Evolutionary conservation across 768 basidiomycete species (phyloP).

Genomic region (Pleurotus platypus): DNA sequence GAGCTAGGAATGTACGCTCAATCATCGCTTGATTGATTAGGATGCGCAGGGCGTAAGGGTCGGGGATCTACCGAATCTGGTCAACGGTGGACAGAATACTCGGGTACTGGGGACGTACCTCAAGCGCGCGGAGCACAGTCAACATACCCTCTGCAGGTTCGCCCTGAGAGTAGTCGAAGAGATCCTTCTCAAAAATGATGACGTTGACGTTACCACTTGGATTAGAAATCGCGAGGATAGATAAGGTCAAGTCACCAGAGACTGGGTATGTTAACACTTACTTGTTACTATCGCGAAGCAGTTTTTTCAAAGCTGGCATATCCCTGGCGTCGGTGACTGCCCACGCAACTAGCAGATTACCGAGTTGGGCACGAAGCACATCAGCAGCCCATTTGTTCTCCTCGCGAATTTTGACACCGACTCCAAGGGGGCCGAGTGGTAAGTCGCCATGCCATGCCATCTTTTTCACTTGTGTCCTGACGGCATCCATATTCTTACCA

Average conservation of each 20-base stretch:
- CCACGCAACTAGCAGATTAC: conserved; percentile 57
- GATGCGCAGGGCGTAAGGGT: conserved; percentile 73
- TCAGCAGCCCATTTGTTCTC: conserved; percentile 51
- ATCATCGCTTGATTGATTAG: conserved; percentile 74
- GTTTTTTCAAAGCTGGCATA: conserved; percentile 44
- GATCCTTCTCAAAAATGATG: conserved; percentile 64
- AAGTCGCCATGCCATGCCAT: conserved; percentile 60
- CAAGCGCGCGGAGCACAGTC: conserved; percentile 80
- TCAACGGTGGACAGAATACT: neutral
- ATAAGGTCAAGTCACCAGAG: neutral
- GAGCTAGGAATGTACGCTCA: conserved; percentile 68
- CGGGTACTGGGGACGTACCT: conserved; percentile 41
- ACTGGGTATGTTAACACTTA: conserved; percentile 33
- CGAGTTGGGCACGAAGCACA: conserved; percentile 63
- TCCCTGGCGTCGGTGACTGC: conserved; percentile 74
- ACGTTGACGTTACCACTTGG: conserved; percentile 46
- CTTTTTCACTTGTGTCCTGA: conserved; percentile 49
- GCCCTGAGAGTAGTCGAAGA: conserved; percentile 77
- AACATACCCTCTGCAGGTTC: conserved; percentile 61
- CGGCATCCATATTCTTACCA: conserved; percentile 55
- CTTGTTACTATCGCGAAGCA: conserved; percentile 62
- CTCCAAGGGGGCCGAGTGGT: conserved; percentile 80
- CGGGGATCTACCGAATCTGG: conserved; percentile 51
- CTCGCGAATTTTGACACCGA: conserved; percentile 73
- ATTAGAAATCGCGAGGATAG: neutral